phyloP scores from a whole-genome alignment of 2,329 filamentous ascomycete genomes.

The Nemania serpens region DNA sequence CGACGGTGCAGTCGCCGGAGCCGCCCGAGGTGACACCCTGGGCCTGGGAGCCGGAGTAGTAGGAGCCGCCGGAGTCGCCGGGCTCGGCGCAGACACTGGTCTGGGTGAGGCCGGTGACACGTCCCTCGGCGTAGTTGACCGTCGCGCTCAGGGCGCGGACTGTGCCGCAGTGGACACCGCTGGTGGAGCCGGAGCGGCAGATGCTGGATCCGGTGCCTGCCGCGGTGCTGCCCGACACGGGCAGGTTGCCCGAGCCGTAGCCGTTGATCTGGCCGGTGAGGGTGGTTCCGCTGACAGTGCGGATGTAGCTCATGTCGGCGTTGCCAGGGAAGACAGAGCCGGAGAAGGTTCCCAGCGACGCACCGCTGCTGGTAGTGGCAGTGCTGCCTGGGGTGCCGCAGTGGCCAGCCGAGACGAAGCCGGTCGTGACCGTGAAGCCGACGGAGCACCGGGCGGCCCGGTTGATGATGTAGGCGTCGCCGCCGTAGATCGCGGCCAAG shows the following conservation, averaged over 20 bases:
- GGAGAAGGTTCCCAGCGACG: conserved; percentile 43
- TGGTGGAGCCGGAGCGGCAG: conserved; percentile 50
- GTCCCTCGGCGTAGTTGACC: conserved; percentile 46
- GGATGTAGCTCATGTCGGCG: conserved; percentile 47
- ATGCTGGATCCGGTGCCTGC: conserved; percentile 43
- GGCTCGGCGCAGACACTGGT: conserved; percentile 49
- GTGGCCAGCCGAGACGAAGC: conserved; percentile 49
- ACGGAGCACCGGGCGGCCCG: conserved; percentile 43
- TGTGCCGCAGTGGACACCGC: conserved; percentile 46
- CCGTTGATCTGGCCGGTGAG: conserved; percentile 42
- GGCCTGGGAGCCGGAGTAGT: conserved; percentile 47
- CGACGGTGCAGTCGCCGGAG: conserved; percentile 45
- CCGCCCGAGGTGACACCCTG: conserved; percentile 50
- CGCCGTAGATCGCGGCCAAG: conserved; percentile 41
- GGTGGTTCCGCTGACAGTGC: conserved; percentile 41
- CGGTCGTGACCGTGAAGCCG: conserved; percentile 47
- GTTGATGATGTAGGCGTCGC: conserved; percentile 47
- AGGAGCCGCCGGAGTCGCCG: conserved; percentile 49
- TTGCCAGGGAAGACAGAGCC: conserved; percentile 47
- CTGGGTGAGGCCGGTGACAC: conserved; percentile 47
- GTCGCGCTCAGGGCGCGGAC: conserved; percentile 44
- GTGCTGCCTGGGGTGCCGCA: conserved; percentile 42
- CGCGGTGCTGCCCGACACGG: conserved; percentile 46
- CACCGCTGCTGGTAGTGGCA: conserved; percentile 42
- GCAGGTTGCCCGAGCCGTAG: conserved; percentile 42